Base-by-base conservation (phyloP, 2,329 filamentous ascomycete genomes). In the Dothideomycetes sp. region DNA sequence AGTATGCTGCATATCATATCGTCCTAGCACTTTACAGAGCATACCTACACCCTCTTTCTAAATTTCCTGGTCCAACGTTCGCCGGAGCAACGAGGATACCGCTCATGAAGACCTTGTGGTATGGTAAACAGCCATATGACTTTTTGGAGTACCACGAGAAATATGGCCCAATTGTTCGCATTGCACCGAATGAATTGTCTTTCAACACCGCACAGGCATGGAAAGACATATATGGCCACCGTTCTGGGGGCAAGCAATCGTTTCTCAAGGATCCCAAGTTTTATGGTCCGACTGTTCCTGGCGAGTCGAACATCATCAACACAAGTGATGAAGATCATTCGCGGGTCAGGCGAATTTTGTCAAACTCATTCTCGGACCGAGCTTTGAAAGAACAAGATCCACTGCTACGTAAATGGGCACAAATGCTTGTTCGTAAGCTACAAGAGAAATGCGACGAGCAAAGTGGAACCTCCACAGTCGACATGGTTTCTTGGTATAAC, bases 401-500 rank as follows among this genome's bases (percentile, higher is more conserved):
- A 2, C 47, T 67, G 0, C 48, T 68, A 7, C 55, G 60, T 23
- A 44, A 49, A 6, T 64, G 64, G 36, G 60, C 61, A n/a, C 55
- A 64, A 40, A 51, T 64, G 17, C 48, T 67, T 1, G 47, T 65
- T 9, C 45, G 56, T 17, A 49, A 56, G 2, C 47, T 67, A 6
- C 1, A 77, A 0, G 64, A 51, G 41, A 64, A 58, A 8, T n/a
- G n/a, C n/a, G n/a, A n/a, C n/a, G n/a, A n/a, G n/a, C 59, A 53
- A 3, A 64, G 62, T 3, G 66, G 56, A 0, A 76, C 76, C 1
- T 74, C 72, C 2, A 64, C 52, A 38, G 73, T 70, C 48, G 71
- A 78, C 73, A 78, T 82, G 3, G 74, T 41, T 10, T 24, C 17
- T 7, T 33, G 13, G 13, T 33, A 16, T 17, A 41, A 41, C 22